These are phyloP conservation scores for Mycena vitilis DNA, from an alignment of 768 basidiomycete species.

Conservation along the genomic window DNA sequence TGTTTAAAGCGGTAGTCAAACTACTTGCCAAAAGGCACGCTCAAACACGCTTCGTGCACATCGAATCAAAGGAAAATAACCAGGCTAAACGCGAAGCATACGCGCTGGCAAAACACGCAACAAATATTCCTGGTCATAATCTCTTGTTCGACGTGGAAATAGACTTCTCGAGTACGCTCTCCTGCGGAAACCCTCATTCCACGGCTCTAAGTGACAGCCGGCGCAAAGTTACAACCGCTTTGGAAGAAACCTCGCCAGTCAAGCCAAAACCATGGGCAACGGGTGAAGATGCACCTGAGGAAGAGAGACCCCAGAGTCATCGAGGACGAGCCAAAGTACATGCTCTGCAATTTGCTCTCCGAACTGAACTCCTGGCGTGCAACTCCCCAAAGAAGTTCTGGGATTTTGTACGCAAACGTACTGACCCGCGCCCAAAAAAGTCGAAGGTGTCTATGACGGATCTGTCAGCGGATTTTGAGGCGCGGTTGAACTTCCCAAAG, in stretches of 20 bases:
- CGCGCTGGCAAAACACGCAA: not conserved
- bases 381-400: too few relatives aligned
- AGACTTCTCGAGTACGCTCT: too few relatives aligned
- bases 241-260: constrained; percentile 9
- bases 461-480: too few relatives aligned
- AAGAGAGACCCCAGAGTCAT: not conserved
- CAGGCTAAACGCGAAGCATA: not conserved
- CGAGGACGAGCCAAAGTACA: constrained; percentile 19
- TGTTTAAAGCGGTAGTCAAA: not conserved
- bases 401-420: too few relatives aligned
- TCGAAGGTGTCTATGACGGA: too few relatives aligned
- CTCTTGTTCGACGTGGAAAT: too few relatives aligned
- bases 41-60: not conserved
- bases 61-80: not conserved
- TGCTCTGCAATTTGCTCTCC: too few relatives aligned
- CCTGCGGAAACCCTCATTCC: not conserved
- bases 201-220: too few relatives aligned
- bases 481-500: too few relatives aligned
- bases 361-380: too few relatives aligned
- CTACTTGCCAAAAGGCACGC: not conserved
- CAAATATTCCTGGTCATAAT: too few relatives aligned
- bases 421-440: too few relatives aligned
- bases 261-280: not conserved
- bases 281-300: not conserved
- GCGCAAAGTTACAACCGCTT: constrained; percentile 1